Percentiles rank a stretch among this genome's conserved stretches.
phyloP scores from a whole-genome alignment of 208 protist genomes.

The Crithidia thermophila region DNA sequence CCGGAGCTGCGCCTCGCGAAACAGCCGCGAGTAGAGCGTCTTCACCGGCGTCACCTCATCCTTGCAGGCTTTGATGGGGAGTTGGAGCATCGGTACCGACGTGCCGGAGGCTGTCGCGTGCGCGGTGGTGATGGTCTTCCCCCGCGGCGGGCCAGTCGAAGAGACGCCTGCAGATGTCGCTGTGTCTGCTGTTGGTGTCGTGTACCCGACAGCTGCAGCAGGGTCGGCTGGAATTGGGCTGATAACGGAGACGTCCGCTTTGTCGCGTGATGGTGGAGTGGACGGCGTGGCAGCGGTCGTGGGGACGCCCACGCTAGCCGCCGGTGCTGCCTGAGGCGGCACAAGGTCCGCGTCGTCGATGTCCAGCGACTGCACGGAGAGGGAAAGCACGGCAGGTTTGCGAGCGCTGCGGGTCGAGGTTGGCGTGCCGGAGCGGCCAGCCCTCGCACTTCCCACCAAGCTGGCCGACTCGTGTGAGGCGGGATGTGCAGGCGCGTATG shows the following conservation, averaged over 20 bases:
- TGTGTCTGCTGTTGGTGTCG: too few species aligned
- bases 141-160: too few species aligned
- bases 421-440: neutral
- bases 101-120: neutral
- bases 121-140: neutral
- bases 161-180: too few species aligned
- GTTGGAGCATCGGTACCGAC: conserved; percentile 17
- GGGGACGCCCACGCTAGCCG: neutral
- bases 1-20: conserved; percentile 20
- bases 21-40: conserved; percentile 16
- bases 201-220: neutral
- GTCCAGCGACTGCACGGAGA: neutral
- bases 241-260: neutral
- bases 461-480: too few species aligned
- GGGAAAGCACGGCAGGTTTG: conserved; percentile 6
- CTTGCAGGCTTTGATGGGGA: neutral
- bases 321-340: neutral
- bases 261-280: neutral
- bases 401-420: conserved; percentile 4
- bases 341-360: neutral
- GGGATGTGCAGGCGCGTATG: too few species aligned
- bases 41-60: conserved; percentile 11
- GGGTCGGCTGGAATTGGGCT: neutral
- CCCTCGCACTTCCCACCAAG: neutral
- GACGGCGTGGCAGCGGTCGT: neutral